Conservation (phyloP, 345 rosid genomes). For the Punica granatum region DNA sequence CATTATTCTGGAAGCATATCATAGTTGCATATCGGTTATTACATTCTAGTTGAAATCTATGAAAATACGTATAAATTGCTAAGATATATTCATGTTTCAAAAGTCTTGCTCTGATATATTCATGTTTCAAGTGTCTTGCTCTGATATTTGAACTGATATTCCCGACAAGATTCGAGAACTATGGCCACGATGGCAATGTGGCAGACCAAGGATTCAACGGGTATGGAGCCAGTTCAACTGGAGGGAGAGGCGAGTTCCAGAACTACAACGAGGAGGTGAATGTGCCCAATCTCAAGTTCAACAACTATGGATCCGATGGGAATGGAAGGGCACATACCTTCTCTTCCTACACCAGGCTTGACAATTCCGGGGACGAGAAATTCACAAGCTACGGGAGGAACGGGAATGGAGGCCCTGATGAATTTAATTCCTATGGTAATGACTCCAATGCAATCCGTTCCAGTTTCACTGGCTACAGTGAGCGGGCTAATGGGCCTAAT, state of each 20-base stretch:
- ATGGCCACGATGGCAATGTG: conserved; percentile 20
- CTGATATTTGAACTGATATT: no score
- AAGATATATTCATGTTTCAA: no score
- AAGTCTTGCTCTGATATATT: no score
- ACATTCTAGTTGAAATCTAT: no score
- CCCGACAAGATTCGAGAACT: conserved; percentile 23
- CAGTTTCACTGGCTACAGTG: conserved; percentile 55
- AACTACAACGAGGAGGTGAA: conserved; percentile 48
- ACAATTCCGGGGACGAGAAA: conserved; percentile 58
- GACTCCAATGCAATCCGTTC: conserved; percentile 62
- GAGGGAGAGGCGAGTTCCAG: conserved; percentile 57
- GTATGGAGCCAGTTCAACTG: conserved; percentile 52
- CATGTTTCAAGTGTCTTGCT: no score
- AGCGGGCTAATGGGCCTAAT: conserved; percentile 41
- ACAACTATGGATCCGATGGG: conserved; percentile 44
- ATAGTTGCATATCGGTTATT: no score
- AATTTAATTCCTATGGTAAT: conserved; percentile 45
- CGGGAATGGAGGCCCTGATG: conserved; percentile 52
- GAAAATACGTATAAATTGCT: no score
- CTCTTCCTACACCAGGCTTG: conserved; percentile 31
- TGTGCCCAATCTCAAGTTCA: conserved; percentile 53
- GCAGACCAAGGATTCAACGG: conserved; percentile 53
- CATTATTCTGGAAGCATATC: no score
- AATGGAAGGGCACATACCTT: conserved; percentile 44
- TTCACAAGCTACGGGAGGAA: conserved; percentile 65